Conservation (phyloP, 2,329 filamentous ascomycete species). For the Pestalotiopsis fici region DNA sequence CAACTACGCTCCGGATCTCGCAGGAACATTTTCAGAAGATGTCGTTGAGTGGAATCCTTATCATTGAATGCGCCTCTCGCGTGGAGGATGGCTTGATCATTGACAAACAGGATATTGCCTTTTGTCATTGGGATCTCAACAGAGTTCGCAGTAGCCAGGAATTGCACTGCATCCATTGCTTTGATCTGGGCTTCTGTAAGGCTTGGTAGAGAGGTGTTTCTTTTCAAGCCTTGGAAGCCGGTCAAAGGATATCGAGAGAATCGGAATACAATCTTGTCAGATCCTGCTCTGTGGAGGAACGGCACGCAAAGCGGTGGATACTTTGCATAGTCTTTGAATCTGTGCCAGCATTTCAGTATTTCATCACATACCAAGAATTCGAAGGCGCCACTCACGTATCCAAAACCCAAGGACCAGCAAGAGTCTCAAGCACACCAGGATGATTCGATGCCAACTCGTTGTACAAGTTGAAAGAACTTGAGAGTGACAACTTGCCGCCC, state of each 20-base stretch:
- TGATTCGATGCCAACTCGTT: conserved; percentile 12
- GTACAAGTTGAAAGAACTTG: conserved; percentile 14
- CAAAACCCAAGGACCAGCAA: conserved; percentile 13
- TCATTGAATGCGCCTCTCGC: not conserved
- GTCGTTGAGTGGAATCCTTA: not conserved
- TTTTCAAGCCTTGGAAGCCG: conserved; percentile 9
- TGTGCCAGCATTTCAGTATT: not conserved
- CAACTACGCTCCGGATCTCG: not conserved
- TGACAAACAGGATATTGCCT: not conserved
- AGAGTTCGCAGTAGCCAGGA: not conserved
- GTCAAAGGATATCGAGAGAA: conserved; percentile 17
- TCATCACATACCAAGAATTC: not conserved
- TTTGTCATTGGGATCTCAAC: not conserved
- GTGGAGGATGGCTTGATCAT: not conserved
- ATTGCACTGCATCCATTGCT: not conserved
- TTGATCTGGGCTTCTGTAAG: conserved; percentile 9
- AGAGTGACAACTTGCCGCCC: conserved; percentile 12
- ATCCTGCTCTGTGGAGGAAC: conserved; percentile 8
- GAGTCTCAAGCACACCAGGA: conserved; percentile 14
- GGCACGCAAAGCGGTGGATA: not conserved
- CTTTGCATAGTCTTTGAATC: not conserved
- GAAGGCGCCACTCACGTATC: conserved; percentile 11
- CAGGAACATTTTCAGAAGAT: not conserved
- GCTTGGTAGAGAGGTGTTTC: conserved; percentile 8
- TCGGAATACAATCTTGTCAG: conserved; percentile 13